phyloP scores from a whole-genome alignment of 164 flowering plant species.

The Euptelea pleiosperma region DNA sequence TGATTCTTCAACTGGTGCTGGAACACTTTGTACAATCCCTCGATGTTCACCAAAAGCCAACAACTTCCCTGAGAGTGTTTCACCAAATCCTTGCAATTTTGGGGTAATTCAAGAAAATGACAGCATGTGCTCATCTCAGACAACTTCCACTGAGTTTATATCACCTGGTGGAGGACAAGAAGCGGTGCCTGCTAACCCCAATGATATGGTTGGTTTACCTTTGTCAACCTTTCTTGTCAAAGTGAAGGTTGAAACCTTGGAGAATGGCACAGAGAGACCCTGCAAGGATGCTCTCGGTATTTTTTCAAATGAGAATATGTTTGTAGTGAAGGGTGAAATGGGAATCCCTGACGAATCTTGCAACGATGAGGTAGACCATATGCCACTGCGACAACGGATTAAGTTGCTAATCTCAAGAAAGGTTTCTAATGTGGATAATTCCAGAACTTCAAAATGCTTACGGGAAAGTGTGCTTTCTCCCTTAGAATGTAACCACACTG shows the following conservation, averaged over 20 bases:
- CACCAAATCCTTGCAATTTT: background rate
- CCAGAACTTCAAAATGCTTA: slow-evolving; percentile 14
- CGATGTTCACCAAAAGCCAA: slow-evolving; percentile 4
- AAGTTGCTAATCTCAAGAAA: slow-evolving; percentile 31
- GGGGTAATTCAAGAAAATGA: slow-evolving; percentile 10
- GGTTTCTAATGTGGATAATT: slow-evolving; percentile 12
- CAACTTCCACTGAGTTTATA: slow-evolving; percentile 10
- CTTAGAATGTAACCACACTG: slow-evolving; percentile 8
- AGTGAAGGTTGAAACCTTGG: slow-evolving; percentile 46
- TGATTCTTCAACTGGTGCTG: slow-evolving; percentile 13
- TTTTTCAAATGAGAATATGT: slow-evolving; percentile 6
- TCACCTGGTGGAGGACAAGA: slow-evolving; percentile 7
- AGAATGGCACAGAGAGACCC: slow-evolving; percentile 13
- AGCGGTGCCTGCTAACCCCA: slow-evolving; percentile 1
- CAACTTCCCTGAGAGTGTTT: slow-evolving; percentile 1
- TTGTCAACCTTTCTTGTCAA: slow-evolving; percentile 24
- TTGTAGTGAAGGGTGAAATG: slow-evolving; percentile 39
- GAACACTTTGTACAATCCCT: slow-evolving; percentile 4
- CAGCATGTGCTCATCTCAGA: slow-evolving; percentile 3
- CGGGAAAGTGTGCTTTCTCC: slow-evolving; percentile 20
- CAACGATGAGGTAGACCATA: slow-evolving; percentile 58
- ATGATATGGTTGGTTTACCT: slow-evolving; percentile 11
- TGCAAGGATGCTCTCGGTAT: slow-evolving; percentile 8
- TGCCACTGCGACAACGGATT: slow-evolving; percentile 53
- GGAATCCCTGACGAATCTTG: slow-evolving; percentile 17